Conservation (phyloP, 2,329 filamentous ascomycete genomes). For the Penicillium fuscoglaucum region DNA sequence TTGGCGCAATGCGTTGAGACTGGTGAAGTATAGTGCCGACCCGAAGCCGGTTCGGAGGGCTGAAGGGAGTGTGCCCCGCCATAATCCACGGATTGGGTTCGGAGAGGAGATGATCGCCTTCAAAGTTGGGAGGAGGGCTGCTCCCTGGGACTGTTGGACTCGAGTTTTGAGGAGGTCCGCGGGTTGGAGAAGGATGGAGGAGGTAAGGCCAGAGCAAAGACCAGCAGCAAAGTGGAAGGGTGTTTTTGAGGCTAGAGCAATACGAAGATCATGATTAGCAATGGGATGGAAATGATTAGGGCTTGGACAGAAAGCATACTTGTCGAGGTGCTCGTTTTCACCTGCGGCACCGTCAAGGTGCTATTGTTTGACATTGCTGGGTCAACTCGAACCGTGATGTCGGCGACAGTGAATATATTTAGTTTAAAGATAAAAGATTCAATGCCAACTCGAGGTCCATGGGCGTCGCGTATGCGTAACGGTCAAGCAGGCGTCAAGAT, state of each 20-base stretch:
- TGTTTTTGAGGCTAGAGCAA: conserved; percentile 41
- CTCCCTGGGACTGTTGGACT: conserved; percentile 77
- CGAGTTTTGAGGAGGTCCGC: conserved; percentile 96
- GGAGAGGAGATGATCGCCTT: conserved; percentile 67
- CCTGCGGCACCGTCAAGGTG: conserved; percentile 30
- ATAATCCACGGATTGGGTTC: conserved; percentile 71
- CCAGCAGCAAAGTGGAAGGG: conserved; percentile 86
- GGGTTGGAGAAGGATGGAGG: conserved; percentile 87
- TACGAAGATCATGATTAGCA: neutral
- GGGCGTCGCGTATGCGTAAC: conserved; percentile 1
- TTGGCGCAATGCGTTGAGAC: conserved; percentile 79
- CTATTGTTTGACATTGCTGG: conserved; percentile 35
- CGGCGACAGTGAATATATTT: neutral
- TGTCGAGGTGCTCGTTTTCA: conserved; percentile 32
- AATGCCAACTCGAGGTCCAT: conserved; percentile 15
- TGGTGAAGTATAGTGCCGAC: conserved; percentile 90
- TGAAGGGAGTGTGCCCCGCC: conserved; percentile 89
- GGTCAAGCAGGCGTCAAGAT: neutral
- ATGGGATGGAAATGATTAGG: neutral
- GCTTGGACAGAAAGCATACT: conserved; percentile 22
- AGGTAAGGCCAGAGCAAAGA: conserved; percentile 80
- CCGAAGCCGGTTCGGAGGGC: conserved; percentile 92
- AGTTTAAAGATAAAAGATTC: neutral
- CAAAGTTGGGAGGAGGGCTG: conserved; percentile 68
- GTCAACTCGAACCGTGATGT: neutral